These are phyloP conservation scores for Populus euphratica DNA, from an alignment of 345 rosid species.

Conservation along the genomic window DNA sequence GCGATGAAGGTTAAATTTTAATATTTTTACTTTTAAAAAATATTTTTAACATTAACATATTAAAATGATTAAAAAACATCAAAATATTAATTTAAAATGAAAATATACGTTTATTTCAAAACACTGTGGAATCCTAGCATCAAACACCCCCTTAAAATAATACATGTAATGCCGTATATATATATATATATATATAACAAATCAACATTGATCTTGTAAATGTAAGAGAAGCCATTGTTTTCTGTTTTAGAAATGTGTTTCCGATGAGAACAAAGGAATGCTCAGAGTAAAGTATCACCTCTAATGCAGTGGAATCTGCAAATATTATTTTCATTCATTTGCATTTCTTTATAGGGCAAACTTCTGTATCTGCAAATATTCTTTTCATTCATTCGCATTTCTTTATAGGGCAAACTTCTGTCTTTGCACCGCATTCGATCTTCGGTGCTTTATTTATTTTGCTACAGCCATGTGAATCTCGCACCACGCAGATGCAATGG, in stretches of 20 bases:
- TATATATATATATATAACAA: neutral
- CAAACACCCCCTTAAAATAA: neutral
- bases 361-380: neutral
- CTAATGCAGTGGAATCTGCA: neutral
- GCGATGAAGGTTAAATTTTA: no score
- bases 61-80: no score
- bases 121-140: no score
- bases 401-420: neutral
- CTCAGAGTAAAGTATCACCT: neutral
- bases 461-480: neutral
- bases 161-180: neutral
- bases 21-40: no score
- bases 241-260: neutral
- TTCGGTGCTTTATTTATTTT: neutral
- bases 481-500: neutral
- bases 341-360: neutral
- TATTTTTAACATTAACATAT: no score
- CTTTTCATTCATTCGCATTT: neutral
- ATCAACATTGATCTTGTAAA: neutral
- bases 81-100: no score
- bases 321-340: neutral
- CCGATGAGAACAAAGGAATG: neutral
- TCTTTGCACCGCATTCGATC: neutral
- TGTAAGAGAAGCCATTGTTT: neutral
- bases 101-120: no score